Evolutionary conservation across 2,329 filamentous ascomycete species (phyloP).

Genomic region (Ilyonectria robusta): DNA sequence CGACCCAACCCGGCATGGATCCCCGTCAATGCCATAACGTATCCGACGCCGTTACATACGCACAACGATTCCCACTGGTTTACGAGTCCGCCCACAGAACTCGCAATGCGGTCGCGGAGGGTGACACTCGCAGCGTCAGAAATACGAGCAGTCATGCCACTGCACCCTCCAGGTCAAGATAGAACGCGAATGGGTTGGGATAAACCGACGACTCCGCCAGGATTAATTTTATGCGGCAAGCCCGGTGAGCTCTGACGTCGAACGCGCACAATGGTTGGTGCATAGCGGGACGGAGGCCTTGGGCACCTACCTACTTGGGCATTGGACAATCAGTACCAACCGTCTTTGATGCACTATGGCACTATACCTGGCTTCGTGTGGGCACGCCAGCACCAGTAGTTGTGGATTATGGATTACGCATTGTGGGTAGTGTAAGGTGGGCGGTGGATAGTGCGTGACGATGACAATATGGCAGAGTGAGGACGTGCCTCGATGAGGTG

Average conservation of each 20-base stretch:
- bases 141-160: conserved; percentile 35
- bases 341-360: conserved; percentile 15
- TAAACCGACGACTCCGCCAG: conserved; percentile 29
- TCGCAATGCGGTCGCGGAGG: conserved; percentile 19
- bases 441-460: conserved; percentile 39
- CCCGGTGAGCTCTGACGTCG: conserved; percentile 40
- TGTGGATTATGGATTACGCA: conserved; percentile 30
- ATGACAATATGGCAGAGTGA: conserved; percentile 24
- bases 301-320: conserved; percentile 44
- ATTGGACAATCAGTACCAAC: conserved; percentile 7
- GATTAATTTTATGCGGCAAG: conserved; percentile 50
- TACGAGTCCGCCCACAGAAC: conserved; percentile 23
- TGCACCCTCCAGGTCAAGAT: conserved; percentile 15
- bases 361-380: conserved; percentile 31
- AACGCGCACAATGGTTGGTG: conserved; percentile 31
- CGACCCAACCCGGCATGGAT: conserved; percentile 22
- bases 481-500: conserved; percentile 21
- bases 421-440: conserved; percentile 38
- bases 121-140: conserved; percentile 17
- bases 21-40: conserved; percentile 26
- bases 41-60: conserved; percentile 2
- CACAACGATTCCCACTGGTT: conserved; percentile 9
- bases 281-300: conserved; percentile 41
- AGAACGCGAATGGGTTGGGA: conserved; percentile 25
- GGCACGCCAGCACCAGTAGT: conserved; percentile 31